These are phyloP conservation scores for Elsinoe arachidis DNA, from an alignment of 2,329 filamentous ascomycete species.

Conservation along the genomic window DNA sequence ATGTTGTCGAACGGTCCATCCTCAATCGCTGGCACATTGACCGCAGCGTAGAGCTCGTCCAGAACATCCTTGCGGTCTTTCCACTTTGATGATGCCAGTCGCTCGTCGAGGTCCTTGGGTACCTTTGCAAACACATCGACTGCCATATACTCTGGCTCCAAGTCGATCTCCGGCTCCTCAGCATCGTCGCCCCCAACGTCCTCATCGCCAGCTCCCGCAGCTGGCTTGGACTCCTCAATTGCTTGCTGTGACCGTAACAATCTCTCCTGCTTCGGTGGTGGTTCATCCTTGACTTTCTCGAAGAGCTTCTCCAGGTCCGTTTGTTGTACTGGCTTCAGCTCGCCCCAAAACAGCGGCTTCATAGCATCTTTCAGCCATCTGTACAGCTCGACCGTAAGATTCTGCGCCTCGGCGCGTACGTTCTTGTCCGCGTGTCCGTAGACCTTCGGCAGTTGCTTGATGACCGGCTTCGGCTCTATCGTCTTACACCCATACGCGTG, in stretches of 20 bases:
- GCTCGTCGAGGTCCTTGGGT: constrained; percentile 72
- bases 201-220: constrained; percentile 47
- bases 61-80: constrained; percentile 95
- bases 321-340: constrained; percentile 92
- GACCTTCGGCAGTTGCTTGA: constrained; percentile 80
- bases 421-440: constrained; percentile 98
- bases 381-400: constrained; percentile 87
- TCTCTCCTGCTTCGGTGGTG: constrained; percentile 79
- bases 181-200: constrained; percentile 38
- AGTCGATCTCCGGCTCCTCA: constrained; percentile 64
- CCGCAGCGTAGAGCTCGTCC: constrained; percentile 64
- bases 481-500: constrained; percentile 94
- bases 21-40: constrained; percentile 86
- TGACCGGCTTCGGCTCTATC: constrained; percentile 81
- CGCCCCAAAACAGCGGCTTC: constrained; percentile 95
- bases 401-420: constrained; percentile 86
- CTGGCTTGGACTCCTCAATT: constrained; percentile 60
- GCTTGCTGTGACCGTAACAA: constrained; percentile 84
- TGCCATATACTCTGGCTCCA: constrained; percentile 58
- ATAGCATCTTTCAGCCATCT: constrained; percentile 95
- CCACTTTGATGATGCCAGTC: constrained; percentile 87
- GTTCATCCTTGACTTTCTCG: constrained; percentile 82
- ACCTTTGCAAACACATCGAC: constrained; percentile 79
- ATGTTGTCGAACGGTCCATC: constrained; percentile 83
- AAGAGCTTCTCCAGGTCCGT: constrained; percentile 89